These are phyloP conservation scores for Sordariomycetes sp. DNA, from an alignment of 2,329 filamentous ascomycete genomes.

Conservation along the genomic window DNA sequence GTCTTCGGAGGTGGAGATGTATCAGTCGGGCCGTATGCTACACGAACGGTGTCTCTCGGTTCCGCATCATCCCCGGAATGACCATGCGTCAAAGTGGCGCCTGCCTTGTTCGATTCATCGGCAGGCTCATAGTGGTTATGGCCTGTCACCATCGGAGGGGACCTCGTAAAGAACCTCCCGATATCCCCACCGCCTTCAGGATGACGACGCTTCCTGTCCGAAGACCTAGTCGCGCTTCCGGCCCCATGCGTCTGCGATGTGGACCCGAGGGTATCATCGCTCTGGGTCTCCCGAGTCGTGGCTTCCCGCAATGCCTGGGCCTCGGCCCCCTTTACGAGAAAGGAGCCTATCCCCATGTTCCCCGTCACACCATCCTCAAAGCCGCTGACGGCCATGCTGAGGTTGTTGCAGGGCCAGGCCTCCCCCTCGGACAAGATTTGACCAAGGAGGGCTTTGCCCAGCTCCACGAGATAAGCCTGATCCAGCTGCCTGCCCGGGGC, in stretches of 20 bases:
- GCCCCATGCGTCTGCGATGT: neutral
- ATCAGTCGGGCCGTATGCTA: neutral
- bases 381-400: constrained; percentile 80
- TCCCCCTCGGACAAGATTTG: constrained; percentile 62
- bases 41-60: neutral
- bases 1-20: neutral
- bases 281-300: neutral
- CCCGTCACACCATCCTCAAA: constrained; percentile 81
- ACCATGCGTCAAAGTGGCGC: neutral
- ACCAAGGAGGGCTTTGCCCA: constrained; percentile 65
- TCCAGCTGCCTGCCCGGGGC: constrained; percentile 64
- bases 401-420: constrained; percentile 85
- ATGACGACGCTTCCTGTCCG: constrained; percentile 28
- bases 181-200: constrained; percentile 36
- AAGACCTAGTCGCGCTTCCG: neutral
- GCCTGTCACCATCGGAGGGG: constrained; percentile 12
- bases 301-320: neutral
- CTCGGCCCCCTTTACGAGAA: constrained; percentile 55
- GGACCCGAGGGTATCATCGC: neutral
- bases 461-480: constrained; percentile 34
- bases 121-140: neutral
- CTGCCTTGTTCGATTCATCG: neutral
- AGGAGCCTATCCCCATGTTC: constrained; percentile 78
- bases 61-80: neutral
- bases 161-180: constrained; percentile 44